A percentile compares a stretch with the other conserved stretches of the same genome.
Conservation (phyloP, 1,139 yeast genomes). For the Lodderomyces theae region DNA sequence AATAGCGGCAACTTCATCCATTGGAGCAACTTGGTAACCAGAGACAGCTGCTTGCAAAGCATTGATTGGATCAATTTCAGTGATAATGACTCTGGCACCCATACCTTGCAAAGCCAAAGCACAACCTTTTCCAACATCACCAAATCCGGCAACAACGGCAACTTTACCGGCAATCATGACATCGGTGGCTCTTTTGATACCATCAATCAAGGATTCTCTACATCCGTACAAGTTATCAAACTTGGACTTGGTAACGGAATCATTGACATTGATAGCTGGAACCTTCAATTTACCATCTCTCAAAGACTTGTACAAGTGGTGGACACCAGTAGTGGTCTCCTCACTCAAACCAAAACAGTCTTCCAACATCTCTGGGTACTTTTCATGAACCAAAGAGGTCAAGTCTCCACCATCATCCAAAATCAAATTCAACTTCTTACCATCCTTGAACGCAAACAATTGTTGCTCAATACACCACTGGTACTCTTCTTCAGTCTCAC, state of each 20-base stretch:
- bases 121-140: constrained; percentile 99
- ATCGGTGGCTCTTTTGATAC: constrained; percentile 99
- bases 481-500: constrained; percentile 99
- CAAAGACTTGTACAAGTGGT: constrained; percentile 96
- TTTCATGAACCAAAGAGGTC: constrained; percentile 94
- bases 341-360: constrained; percentile 96
- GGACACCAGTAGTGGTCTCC: constrained; percentile 99
- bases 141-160: constrained; percentile 99
- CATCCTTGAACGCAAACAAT: constrained; percentile 96
- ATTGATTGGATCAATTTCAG: constrained; percentile 98
- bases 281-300: constrained; percentile 90
- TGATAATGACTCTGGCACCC: constrained; percentile 99
- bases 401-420: constrained; percentile 99
- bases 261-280: constrained; percentile 99
- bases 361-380: constrained; percentile 96
- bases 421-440: constrained; percentile 92
- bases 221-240: constrained; percentile 99
- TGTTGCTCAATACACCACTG: constrained; percentile 99
- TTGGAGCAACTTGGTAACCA: constrained; percentile 96
- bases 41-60: constrained; percentile 99
- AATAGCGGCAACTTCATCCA: constrained; percentile 88
- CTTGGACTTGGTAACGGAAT: constrained; percentile 98
- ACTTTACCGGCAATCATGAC: constrained; percentile 99
- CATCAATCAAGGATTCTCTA: constrained; percentile 98
- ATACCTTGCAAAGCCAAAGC: constrained; percentile 98